Evolutionary conservation across 352 stramenopile genomes (phyloP).

Genomic region (Phytophthora pisi): DNA sequence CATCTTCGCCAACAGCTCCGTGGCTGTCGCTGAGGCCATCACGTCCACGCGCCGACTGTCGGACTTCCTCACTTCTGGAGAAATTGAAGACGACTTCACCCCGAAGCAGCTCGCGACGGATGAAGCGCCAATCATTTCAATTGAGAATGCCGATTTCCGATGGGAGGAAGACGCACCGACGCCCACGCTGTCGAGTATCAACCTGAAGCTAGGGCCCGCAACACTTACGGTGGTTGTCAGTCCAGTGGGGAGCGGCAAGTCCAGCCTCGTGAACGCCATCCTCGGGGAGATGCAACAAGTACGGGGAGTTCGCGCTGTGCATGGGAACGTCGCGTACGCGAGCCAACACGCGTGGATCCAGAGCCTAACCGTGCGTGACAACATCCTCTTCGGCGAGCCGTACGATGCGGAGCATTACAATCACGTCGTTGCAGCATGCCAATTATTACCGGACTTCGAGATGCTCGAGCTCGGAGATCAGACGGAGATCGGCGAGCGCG

Average conservation of each 20-base stretch:
- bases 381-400: conserved; percentile 57
- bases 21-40: conserved; percentile 48
- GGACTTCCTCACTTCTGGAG: conserved; percentile 42
- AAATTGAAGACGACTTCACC: conserved; percentile 33
- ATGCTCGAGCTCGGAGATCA: conserved; percentile 86
- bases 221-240: conserved; percentile 50
- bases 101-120: neutral
- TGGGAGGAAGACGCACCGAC: conserved; percentile 21
- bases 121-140: conserved; percentile 40
- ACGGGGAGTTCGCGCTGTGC: conserved; percentile 26
- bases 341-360: conserved; percentile 64
- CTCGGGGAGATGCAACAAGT: conserved; percentile 53
- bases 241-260: conserved; percentile 57
- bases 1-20: conserved; percentile 49
- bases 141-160: conserved; percentile 20
- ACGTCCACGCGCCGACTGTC: conserved; percentile 42
- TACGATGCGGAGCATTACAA: conserved; percentile 53
- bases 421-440: conserved; percentile 72
- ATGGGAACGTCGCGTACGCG: conserved; percentile 40
- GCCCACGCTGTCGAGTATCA: conserved; percentile 36
- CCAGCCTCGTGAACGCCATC: conserved; percentile 53
- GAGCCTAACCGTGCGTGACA: conserved; percentile 55
- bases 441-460: conserved; percentile 79
- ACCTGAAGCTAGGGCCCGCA: conserved; percentile 61
- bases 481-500: conserved; percentile 93